Evolutionary conservation across 805 yeast species (phyloP).

Genomic region (Schwanniomyces sp.): DNA sequence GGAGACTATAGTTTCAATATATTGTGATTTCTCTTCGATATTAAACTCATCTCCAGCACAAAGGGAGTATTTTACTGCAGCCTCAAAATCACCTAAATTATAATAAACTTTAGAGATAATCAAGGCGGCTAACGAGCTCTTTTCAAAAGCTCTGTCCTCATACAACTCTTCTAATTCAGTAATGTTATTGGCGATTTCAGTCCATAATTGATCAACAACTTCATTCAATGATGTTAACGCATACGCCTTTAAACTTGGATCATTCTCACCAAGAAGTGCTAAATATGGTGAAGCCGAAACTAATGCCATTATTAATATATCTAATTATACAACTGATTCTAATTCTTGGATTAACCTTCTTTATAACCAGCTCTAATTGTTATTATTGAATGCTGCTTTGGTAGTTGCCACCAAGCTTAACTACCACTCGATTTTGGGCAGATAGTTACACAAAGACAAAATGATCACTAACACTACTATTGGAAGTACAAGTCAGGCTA

Average conservation of each 20-base stretch:
- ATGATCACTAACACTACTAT: not conserved
- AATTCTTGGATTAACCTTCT: not conserved
- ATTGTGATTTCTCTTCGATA: slow-evolving; percentile 75
- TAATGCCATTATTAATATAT: slow-evolving; percentile 45
- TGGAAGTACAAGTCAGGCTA: not conserved
- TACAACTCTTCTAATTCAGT: slow-evolving; percentile 86
- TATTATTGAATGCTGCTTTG: not conserved
- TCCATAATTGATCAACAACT: slow-evolving; percentile 91
- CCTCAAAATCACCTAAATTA: slow-evolving; percentile 89
- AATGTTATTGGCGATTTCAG: slow-evolving; percentile 91
- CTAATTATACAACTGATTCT: not conserved
- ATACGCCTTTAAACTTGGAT: slow-evolving; percentile 70
- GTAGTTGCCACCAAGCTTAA: slow-evolving; percentile 4
- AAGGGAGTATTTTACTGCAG: slow-evolving; percentile 85
- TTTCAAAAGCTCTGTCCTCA: slow-evolving; percentile 78
- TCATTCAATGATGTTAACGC: slow-evolving; percentile 81
- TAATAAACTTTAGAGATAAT: slow-evolving; percentile 88
- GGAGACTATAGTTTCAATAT: slow-evolving; percentile 88
- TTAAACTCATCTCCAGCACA: slow-evolving; percentile 81
- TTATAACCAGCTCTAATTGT: not conserved
- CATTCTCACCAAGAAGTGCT: slow-evolving; percentile 85
- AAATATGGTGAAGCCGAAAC: slow-evolving; percentile 90
- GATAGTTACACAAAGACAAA: slow-evolving; percentile 1
- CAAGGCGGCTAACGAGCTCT: slow-evolving; percentile 83
- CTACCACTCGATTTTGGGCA: not conserved